These are phyloP conservation scores for Phytophthora tentaculata DNA, from an alignment of 352 stramenopile species.

Conservation along the genomic window DNA sequence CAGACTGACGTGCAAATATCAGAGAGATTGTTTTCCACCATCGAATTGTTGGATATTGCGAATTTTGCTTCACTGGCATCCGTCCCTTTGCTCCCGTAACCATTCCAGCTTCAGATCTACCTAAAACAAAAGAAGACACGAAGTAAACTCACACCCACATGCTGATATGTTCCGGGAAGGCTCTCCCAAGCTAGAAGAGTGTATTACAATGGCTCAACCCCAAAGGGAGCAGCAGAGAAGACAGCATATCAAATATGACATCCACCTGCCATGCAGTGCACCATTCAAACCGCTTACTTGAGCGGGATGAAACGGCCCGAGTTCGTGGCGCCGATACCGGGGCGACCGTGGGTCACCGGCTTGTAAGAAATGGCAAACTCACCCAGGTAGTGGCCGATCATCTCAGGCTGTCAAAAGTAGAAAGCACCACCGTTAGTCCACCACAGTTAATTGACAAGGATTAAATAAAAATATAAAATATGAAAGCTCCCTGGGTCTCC, in stretches of 20 bases:
- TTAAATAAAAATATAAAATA: conserved; percentile 17
- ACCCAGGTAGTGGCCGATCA: conserved; percentile 99
- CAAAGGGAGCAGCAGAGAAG: conserved; percentile 40
- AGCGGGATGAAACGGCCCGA: conserved; percentile 99
- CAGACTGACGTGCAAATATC: conserved; percentile 92
- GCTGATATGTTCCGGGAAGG: conserved; percentile 22
- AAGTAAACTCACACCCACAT: conserved; percentile 25
- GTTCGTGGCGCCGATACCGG: conserved; percentile 98
- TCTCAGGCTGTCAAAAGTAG: conserved; percentile 90
- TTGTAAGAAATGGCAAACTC: conserved; percentile 99
- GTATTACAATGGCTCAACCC: conserved; percentile 89
- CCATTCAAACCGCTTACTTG: conserved; percentile 86
- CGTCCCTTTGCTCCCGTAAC: conserved; percentile 8
- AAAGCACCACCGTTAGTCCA: conserved; percentile 31
- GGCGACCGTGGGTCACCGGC: conserved; percentile 98
- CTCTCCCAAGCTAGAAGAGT: conserved; percentile 50
- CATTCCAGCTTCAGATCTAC: conserved; percentile 27
- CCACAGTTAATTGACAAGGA: conserved; percentile 11
- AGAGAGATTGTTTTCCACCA: conserved; percentile 66
- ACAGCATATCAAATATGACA: conserved; percentile 30
- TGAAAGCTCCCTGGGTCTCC: conserved; percentile 82
- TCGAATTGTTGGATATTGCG: conserved; percentile 60
- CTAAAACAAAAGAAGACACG: conserved; percentile 16
- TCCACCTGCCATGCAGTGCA: conserved; percentile 18
- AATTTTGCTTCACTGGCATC: conserved; percentile 60